Evolutionary conservation across 2,329 filamentous ascomycete species (phyloP), one percentile per base, ranked within the genome.

Genomic region (Coniochaeta pulveracea): DNA sequence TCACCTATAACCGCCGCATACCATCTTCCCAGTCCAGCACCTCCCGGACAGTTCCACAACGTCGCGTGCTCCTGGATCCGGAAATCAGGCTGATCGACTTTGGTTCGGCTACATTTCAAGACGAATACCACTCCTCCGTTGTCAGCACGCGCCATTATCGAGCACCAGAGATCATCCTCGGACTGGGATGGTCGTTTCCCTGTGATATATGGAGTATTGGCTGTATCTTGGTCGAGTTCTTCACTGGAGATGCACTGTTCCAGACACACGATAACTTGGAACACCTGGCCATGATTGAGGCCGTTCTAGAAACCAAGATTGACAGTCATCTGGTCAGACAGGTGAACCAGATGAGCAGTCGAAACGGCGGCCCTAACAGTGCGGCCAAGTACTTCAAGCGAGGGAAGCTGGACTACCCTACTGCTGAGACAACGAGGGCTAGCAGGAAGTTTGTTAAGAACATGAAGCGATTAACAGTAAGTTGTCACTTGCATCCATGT

Each of bases 161-260:
- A 28, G 77, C 77, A 0, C 77, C 77, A 0, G 77, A 82, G 44
- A 81, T 82, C 39, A 81, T 82, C 30, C 63, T 82, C 16, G 76
- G 76, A 1, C 61, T 82, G 2, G 77, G 77, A 14, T 82, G 77
- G 77, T 80, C 76, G 4, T 81, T 70, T 41, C 76, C 76, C 2
- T 82, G 77, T 40, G 77, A 82, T 46, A 80, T 82, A 19, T 82
- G 77, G 77, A 81, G 77, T 49, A 81, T 82, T 19, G 77, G 77
- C 4, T 82, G 77, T 43, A 81, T 82, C 40, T 60, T 82, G 9
- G 76, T 82, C 12, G 77, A 82, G 42, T 80, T 82, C 50, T 82
- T 75, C 40, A 82, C 77, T 0, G 77, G 77, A 4, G 77, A 81
- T 46, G 77, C 77, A 14, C 57, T 82, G 2, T 82, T 82, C 51